Evolutionary conservation across 352 stramenopile genomes (phyloP), one percentile per base, ranked within the genome.

Genomic region (Globisporangium yorkense): DNA sequence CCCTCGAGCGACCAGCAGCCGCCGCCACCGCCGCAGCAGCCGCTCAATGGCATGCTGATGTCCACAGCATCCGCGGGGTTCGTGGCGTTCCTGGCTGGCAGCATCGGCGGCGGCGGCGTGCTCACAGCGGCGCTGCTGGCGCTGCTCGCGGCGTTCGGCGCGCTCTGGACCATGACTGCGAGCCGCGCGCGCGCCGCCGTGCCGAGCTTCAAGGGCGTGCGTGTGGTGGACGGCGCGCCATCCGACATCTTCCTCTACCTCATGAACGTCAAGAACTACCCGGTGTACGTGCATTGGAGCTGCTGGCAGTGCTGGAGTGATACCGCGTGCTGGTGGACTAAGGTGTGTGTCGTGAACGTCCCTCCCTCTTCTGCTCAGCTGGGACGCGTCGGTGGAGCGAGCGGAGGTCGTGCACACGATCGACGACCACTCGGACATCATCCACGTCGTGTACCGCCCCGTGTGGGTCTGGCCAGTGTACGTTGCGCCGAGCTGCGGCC

Each of bases 381-480:
- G 81, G 81, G 81, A 89, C 56, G 74, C 76, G 9, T 84, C 79
- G 2, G 69, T 89, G 0, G 81, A 89, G 53, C 65, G 59, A 54
- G 76, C 75, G 0, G 65, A 81, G 44, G 77, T 89, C 4, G 77
- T 91, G 55, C 79, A 91, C 62, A 88, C 79, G 0, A 88, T 91
- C 47, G 81, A 91, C 41, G 74, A 87, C 53, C 81, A 91, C 61
- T 81, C 81, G 48, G 81, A 91, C 68, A 89, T 91, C 57, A 74
- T 89, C 51, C 77, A 89, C 60, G 63, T 89, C 55, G 72, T 89
- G n/a, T 89, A 88, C 51, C 58, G 68, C 27, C 79, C 81, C 1
- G 76, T 87, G n/a, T 91, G 81, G 81, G 77, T 89, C 45, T 91
- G 81, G 81, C 81, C 81, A 20, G 51, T 88, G 76, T 90, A 74